Conservation (phyloP, 2,329 filamentous ascomycete genomes). For the Aspergillus versicolor region DNA sequence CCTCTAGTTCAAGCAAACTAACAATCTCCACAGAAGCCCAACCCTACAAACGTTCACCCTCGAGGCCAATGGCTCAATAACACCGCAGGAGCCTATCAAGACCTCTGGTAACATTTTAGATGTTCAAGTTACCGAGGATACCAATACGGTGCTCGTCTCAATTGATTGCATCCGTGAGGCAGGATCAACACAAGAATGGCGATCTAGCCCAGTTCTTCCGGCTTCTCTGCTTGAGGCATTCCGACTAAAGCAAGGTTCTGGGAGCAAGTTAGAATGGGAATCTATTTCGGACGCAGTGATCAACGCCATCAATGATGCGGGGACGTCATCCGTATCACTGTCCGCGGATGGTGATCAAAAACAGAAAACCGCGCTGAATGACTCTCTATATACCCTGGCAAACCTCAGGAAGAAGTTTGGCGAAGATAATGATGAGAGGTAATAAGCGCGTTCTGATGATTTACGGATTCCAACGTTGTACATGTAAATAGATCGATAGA, state of each 20-base stretch:
- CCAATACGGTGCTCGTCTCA: slow-evolving; percentile 47
- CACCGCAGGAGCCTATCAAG: slow-evolving; percentile 51
- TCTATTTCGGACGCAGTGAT: slow-evolving; percentile 21
- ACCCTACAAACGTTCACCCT: slow-evolving; percentile 66
- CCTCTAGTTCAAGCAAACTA: neutral
- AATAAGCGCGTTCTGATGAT: neutral
- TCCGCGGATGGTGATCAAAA: slow-evolving; percentile 27
- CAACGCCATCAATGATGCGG: slow-evolving; percentile 29
- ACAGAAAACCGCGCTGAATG: slow-evolving; percentile 33
- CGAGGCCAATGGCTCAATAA: slow-evolving; percentile 49
- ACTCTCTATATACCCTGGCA: slow-evolving; percentile 38
- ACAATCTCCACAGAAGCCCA: slow-evolving; percentile 60
- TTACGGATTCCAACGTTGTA: neutral
- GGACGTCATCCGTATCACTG: slow-evolving; percentile 30
- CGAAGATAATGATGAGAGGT: slow-evolving; percentile 23
- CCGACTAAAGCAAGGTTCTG: slow-evolving; percentile 19
- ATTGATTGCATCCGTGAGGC: slow-evolving; percentile 55
- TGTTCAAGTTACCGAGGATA: slow-evolving; percentile 36
- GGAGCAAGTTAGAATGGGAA: slow-evolving; percentile 26
- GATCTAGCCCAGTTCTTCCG: slow-evolving; percentile 18
- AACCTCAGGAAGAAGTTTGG: slow-evolving; percentile 39
- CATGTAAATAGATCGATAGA: neutral
- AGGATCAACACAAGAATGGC: slow-evolving; percentile 48
- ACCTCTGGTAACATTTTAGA: slow-evolving; percentile 68
- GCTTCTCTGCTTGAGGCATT: slow-evolving; percentile 33